These are phyloP conservation scores for Tetrahymena elliotti DNA, from an alignment of 73 alveolate genomes.

Conservation along the genomic window DNA sequence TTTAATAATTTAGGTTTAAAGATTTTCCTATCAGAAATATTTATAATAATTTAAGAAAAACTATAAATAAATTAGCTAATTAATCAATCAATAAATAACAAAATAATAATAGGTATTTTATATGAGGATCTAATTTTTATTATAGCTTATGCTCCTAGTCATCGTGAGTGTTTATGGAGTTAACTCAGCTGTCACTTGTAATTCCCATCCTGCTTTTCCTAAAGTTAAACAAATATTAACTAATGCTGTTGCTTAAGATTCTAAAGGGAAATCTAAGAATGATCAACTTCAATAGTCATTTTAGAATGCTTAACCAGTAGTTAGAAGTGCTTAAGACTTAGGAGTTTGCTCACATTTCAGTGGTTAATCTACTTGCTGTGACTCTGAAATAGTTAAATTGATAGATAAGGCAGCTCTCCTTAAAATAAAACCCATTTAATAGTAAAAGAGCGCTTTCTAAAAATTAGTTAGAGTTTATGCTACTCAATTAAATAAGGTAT, in stretches of 20 bases:
- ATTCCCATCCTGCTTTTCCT: neutral
- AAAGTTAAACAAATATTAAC: neutral
- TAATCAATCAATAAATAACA: too few relatives aligned
- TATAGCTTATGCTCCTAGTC: neutral
- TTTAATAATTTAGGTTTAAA: too few relatives aligned
- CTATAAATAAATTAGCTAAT: too few relatives aligned
- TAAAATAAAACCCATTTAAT: neutral
- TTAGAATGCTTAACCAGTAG: neutral
- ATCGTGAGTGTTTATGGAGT: neutral
- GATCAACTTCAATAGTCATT: neutral
- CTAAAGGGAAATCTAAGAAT: neutral
- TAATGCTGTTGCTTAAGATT: neutral
- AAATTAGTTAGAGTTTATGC: neutral
- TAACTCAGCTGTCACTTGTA: neutral
- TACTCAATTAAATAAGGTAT: neutral
- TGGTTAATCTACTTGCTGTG: neutral
- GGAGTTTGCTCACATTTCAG: neutral
- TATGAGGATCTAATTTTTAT: neutral
- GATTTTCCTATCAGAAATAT: too few relatives aligned
- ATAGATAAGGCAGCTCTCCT: neutral
- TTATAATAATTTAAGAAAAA: too few relatives aligned
- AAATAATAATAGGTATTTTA: too few relatives aligned
- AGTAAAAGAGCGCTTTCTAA: neutral
- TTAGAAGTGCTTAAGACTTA: neutral
- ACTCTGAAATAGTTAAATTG: neutral